Evolutionary conservation across 2,329 filamentous ascomycete genomes (phyloP).

Genomic region (Grosmannia penicillata): DNA sequence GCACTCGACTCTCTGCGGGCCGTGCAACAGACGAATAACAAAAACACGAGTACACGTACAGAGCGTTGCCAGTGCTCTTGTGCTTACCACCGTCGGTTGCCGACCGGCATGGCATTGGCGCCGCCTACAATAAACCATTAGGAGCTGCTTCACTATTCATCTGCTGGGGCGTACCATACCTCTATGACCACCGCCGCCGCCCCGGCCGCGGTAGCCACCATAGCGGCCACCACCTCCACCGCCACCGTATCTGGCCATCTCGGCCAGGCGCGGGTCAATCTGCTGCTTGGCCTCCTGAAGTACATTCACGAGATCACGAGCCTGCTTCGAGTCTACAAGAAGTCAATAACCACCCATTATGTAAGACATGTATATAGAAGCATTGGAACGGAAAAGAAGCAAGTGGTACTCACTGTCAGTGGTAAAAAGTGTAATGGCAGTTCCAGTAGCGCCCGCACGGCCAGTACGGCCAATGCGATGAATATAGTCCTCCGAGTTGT

Average conservation of each 20-base stretch:
- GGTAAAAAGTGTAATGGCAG: conserved; percentile 96
- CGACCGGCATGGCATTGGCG: conserved; percentile 34
- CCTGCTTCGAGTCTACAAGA: conserved; percentile 73
- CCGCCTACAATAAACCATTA: conserved; percentile 12
- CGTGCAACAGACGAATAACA: too few relatives aligned
- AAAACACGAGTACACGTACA: not conserved
- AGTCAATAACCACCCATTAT: too few relatives aligned
- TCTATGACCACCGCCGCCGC: conserved; percentile 29
- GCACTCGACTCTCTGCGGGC: too few relatives aligned
- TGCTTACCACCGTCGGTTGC: conserved; percentile 35
- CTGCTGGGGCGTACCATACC: conserved; percentile 13
- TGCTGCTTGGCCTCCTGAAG: conserved; percentile 95
- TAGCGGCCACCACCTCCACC: conserved; percentile 63
- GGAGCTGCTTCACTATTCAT: not conserved
- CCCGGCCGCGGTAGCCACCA: conserved; percentile 54
- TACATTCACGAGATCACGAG: conserved; percentile 87
- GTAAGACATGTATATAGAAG: not conserved
- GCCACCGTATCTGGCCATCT: conserved; percentile 89
- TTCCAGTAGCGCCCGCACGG: conserved; percentile 85
- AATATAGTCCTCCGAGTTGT: conserved; percentile 98
- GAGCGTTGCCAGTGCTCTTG: not conserved
- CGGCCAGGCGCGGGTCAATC: conserved; percentile 85
- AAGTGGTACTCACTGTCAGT: conserved; percentile 69
- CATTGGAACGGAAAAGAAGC: too few relatives aligned
- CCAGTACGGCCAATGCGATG: conserved; percentile 94